Conservation (phyloP, 345 rosid genomes). For the Carallia brachiata region DNA sequence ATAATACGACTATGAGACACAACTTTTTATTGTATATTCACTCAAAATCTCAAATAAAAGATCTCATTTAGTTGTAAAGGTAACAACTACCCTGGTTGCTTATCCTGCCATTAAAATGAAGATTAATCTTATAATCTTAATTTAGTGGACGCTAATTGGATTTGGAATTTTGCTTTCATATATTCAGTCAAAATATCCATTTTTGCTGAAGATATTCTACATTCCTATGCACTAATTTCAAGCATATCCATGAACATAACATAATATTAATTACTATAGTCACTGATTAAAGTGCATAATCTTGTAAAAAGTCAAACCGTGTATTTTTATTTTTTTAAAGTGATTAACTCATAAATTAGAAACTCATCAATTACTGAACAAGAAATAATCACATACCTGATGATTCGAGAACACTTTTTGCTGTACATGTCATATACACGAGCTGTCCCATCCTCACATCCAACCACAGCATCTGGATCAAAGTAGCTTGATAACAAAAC, state of each 20-base stretch:
- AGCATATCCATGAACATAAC: too few relatives aligned
- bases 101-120: too few relatives aligned
- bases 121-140: too few relatives aligned
- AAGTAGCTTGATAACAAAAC: conserved; percentile 47
- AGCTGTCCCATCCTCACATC: conserved; percentile 90
- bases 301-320: not conserved
- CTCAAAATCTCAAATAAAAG: not conserved
- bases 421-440: conserved; percentile 94
- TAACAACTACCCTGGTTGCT: too few relatives aligned
- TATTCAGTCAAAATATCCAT: too few relatives aligned
- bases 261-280: too few relatives aligned
- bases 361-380: not conserved
- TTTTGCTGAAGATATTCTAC: too few relatives aligned
- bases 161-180: too few relatives aligned
- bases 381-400: conserved; percentile 42
- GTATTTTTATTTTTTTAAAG: not conserved
- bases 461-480: conserved; percentile 92
- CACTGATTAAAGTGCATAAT: too few relatives aligned
- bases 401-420: conserved; percentile 69
- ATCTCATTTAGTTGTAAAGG: not conserved
- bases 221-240: too few relatives aligned
- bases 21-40: not conserved
- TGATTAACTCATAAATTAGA: not conserved
- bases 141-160: too few relatives aligned
- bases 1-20: not conserved